These are phyloP conservation scores for Myxozyma mucilagina DNA, from an alignment of 805 yeast genomes.

Conservation along the genomic window DNA sequence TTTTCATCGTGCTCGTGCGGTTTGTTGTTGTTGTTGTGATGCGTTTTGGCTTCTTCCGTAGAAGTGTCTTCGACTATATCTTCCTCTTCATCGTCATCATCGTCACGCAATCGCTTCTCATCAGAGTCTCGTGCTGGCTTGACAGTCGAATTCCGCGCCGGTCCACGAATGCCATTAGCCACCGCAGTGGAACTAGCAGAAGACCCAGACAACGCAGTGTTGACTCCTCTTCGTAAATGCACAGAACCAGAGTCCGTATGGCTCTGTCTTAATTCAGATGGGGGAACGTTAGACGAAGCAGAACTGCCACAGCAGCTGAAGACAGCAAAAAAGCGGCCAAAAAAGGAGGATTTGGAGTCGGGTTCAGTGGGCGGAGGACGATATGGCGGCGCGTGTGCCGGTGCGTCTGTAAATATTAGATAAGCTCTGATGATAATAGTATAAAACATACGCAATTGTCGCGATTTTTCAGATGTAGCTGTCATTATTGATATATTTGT, in stretches of 20 bases:
- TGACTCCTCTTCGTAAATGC: background rate
- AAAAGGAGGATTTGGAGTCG: slow-evolving; percentile 11
- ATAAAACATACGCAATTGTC: too few relatives aligned
- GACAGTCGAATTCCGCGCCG: slow-evolving; percentile 11
- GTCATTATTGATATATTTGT: too few relatives aligned
- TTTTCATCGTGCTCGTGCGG: too few relatives aligned
- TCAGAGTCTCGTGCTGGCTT: background rate
- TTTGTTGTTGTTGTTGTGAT: too few relatives aligned
- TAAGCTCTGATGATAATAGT: too few relatives aligned
- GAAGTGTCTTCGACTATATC: too few relatives aligned
- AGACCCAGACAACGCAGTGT: background rate
- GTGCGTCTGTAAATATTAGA: background rate
- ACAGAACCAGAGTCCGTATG: background rate
- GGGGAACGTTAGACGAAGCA: background rate
- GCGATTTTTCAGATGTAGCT: too few relatives aligned
- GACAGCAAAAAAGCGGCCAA: slow-evolving; percentile 15
- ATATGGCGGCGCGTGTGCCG: background rate
- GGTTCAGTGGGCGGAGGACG: background rate
- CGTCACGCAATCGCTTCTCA: background rate
- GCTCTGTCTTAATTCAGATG: background rate
- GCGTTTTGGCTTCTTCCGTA: too few relatives aligned
- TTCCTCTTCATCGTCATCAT: background rate
- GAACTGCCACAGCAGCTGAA: slow-evolving; percentile 15
- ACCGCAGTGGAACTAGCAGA: background rate
- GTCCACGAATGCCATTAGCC: too few relatives aligned